Conservation (phyloP, 2,329 filamentous ascomycete genomes). For the Volutella citrinella region DNA sequence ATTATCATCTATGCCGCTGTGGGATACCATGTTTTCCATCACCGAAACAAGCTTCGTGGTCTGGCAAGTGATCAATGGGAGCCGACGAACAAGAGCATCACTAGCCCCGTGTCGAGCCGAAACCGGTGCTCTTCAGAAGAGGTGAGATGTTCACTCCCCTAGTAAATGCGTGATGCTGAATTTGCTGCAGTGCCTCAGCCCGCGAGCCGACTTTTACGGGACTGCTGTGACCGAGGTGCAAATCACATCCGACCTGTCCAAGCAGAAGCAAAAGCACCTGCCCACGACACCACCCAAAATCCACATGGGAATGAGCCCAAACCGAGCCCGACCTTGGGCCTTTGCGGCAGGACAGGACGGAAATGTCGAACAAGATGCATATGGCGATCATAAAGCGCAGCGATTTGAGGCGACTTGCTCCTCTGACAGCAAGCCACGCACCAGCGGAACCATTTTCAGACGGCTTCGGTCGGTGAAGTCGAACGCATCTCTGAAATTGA, state of each 20-base stretch:
- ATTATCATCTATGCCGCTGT: slow-evolving; percentile 54
- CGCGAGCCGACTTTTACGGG: slow-evolving; percentile 36
- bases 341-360: slow-evolving; percentile 14
- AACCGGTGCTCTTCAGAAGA: slow-evolving; percentile 33
- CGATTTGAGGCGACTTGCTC: slow-evolving; percentile 29
- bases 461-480: slow-evolving; percentile 24
- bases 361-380: too few relatives aligned
- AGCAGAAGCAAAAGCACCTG: slow-evolving; percentile 4
- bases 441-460: slow-evolving; percentile 13
- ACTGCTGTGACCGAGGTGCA: slow-evolving; percentile 50
- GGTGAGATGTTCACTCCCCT: slow-evolving; percentile 25
- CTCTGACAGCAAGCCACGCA: slow-evolving; percentile 18
- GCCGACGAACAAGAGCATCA: slow-evolving; percentile 15
- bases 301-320: slow-evolving; percentile 14
- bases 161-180: too few relatives aligned
- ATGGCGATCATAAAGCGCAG: slow-evolving; percentile 14
- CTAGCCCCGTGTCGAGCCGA: slow-evolving; percentile 21
- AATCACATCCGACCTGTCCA: slow-evolving; percentile 33
- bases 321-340: slow-evolving; percentile 23
- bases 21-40: slow-evolving; percentile 57
- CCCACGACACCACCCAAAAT: slow-evolving; percentile 12
- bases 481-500: slow-evolving; percentile 30
- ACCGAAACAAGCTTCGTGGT: slow-evolving; percentile 53
- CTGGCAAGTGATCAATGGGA: slow-evolving; percentile 29
- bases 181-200: slow-evolving; percentile 26